These are phyloP conservation scores for Penicillium capsulatum DNA, from an alignment of 2,329 filamentous ascomycete genomes.

Conservation along the genomic window DNA sequence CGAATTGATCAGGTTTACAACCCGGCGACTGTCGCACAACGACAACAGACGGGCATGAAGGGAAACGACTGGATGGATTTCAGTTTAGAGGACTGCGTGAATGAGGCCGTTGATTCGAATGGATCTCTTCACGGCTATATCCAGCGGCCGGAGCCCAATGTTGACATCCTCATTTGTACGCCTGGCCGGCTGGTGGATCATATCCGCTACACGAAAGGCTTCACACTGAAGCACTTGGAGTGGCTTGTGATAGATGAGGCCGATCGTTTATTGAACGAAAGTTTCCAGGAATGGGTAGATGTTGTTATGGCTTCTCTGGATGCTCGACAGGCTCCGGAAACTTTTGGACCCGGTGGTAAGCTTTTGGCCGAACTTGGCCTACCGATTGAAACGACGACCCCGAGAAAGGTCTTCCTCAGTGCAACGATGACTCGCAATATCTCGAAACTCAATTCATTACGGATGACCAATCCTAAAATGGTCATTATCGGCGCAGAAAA, in stretches of 20 bases:
- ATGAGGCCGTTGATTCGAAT: slow-evolving; percentile 38
- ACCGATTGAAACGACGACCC: slow-evolving; percentile 38
- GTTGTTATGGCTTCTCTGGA: slow-evolving; percentile 60
- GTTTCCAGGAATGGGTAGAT: slow-evolving; percentile 85
- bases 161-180: slow-evolving; percentile 87
- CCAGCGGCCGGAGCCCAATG: slow-evolving; percentile 62
- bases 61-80: slow-evolving; percentile 48
- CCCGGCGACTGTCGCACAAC: slow-evolving; percentile 53
- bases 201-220: slow-evolving; percentile 75
- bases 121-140: slow-evolving; percentile 59
- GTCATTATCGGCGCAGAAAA: slow-evolving; percentile 64
- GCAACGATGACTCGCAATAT: slow-evolving; percentile 89
- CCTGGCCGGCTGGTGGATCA: slow-evolving; percentile 91
- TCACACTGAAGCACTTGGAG: slow-evolving; percentile 69
- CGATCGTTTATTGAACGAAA: slow-evolving; percentile 84
- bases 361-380: slow-evolving; percentile 36
- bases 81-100: slow-evolving; percentile 44
- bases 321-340: slow-evolving; percentile 48
- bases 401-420: slow-evolving; percentile 81
- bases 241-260: slow-evolving; percentile 95
- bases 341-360: slow-evolving; percentile 42
- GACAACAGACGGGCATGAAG: slow-evolving; percentile 42
- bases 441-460: slow-evolving; percentile 70
- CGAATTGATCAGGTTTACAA: slow-evolving; percentile 66
- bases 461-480: slow-evolving; percentile 67